Percentiles rank a stretch among this genome's conserved stretches.
These are phyloP conservation scores for Didymella exigua DNA, from an alignment of 2,329 filamentous ascomycete species.

Conservation along the genomic window DNA sequence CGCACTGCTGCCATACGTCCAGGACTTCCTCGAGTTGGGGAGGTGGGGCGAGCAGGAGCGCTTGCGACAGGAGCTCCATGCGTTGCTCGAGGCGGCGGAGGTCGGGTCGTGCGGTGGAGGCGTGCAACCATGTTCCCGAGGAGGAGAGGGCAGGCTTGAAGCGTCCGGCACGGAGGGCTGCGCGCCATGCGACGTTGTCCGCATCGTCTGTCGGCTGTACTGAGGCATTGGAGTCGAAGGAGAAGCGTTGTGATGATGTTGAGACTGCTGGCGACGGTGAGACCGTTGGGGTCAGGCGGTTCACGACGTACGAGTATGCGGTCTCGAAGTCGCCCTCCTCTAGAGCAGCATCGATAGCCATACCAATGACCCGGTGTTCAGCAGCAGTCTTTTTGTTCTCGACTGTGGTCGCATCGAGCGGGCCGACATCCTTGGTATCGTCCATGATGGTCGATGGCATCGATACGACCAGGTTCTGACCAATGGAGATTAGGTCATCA, in stretches of 20 bases:
- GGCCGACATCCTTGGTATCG: constrained; percentile 58
- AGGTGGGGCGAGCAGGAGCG: constrained; percentile 74
- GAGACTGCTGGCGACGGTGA: constrained; percentile 29
- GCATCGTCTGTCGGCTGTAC: constrained; percentile 33
- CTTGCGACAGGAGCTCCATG: constrained; percentile 78
- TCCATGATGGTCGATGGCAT: constrained; percentile 43
- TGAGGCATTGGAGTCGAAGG: constrained; percentile 21
- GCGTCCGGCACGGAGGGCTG: constrained; percentile 77
- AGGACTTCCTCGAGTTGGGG: constrained; percentile 75
- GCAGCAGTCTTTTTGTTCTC: constrained; percentile 51
- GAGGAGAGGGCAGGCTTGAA: constrained; percentile 58
- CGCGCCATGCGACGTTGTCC: constrained; percentile 78
- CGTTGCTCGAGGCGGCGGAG: constrained; percentile 78
- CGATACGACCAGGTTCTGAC: constrained; percentile 64
- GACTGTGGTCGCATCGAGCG: constrained; percentile 27
- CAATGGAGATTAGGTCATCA: constrained; percentile 74
- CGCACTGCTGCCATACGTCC: constrained; percentile 75
- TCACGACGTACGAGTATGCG: constrained; percentile 82
- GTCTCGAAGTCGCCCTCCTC: constrained; percentile 83
- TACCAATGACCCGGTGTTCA: constrained; percentile 73
- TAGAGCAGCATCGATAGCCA: constrained; percentile 80
- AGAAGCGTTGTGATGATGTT: constrained; percentile 30
- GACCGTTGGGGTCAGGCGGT: constrained; percentile 59
- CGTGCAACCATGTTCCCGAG: constrained; percentile 46
- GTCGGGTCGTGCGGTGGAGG: constrained; percentile 57